Evolutionary conservation across 192 early-diverging fungal genomes (phyloP).

Genomic region (Jimgerdemannia lactiflua): DNA sequence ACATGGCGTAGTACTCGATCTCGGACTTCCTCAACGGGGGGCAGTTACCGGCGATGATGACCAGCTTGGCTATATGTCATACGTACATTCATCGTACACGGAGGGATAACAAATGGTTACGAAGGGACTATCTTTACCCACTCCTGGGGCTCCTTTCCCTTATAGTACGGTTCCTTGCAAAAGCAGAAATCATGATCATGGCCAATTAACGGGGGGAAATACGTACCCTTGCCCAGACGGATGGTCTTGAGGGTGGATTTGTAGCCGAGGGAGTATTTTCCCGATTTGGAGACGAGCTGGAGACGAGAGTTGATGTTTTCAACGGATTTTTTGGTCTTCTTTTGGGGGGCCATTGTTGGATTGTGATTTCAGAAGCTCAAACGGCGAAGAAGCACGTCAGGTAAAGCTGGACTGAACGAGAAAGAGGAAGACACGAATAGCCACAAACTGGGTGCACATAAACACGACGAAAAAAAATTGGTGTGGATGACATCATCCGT

Average conservation of each 20-base stretch:
- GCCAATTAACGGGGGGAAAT: background rate
- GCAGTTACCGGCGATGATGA: conserved; percentile 99
- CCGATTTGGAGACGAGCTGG: conserved; percentile 99
- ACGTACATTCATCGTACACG: conserved; percentile 10
- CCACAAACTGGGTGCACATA: too few species aligned
- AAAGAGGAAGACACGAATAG: background rate
- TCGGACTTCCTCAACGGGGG: conserved; percentile 99
- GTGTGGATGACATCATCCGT: too few species aligned
- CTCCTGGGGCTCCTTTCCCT: conserved; percentile 40
- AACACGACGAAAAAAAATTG: too few species aligned
- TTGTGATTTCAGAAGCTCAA: background rate
- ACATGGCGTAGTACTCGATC: conserved; percentile 99
- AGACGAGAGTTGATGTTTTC: conserved; percentile 99
- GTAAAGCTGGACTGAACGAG: background rate
- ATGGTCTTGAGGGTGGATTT: conserved; percentile 98
- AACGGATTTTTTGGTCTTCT: conserved; percentile 82
- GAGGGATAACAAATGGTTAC: conserved; percentile 19
- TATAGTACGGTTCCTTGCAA: conserved; percentile 14
- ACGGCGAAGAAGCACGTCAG: background rate
- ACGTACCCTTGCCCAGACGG: conserved; percentile 90
- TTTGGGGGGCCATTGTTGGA: conserved; percentile 54
- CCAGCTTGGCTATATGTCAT: conserved; percentile 80
- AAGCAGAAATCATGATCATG: background rate
- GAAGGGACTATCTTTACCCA: conserved; percentile 2
- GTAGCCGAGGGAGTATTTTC: conserved; percentile 98